A percentile compares a stretch with the other conserved stretches of the same genome.
These are phyloP conservation scores for Trametes villosa DNA, from an alignment of 768 basidiomycete species.

Conservation along the genomic window DNA sequence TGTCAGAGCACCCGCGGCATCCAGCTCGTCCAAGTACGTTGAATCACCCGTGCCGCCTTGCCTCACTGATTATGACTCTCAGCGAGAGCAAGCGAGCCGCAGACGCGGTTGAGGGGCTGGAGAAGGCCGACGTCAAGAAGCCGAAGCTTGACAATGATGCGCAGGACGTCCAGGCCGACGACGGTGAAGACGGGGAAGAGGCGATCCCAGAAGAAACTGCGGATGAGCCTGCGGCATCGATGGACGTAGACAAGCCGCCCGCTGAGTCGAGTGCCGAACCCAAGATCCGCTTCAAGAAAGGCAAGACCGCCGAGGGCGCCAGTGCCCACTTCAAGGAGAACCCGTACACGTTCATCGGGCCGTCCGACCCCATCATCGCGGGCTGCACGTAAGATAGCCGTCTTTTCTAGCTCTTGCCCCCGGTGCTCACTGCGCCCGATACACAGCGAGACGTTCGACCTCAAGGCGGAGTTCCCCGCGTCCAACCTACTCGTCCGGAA, in stretches of 20 bases:
- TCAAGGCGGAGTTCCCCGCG: constrained; percentile 72
- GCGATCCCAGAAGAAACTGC: constrained; percentile 4
- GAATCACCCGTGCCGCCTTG: background rate
- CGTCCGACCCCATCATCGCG: constrained; percentile 69
- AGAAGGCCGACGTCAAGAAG: constrained; percentile 56
- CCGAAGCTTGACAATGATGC: constrained; percentile 44
- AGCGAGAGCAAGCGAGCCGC: constrained; percentile 53
- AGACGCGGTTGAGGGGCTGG: constrained; percentile 45
- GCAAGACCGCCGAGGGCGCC: constrained; percentile 27
- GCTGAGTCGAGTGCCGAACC: constrained; percentile 7
- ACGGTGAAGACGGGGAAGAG: constrained; percentile 18
- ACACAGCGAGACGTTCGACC: constrained; percentile 77
- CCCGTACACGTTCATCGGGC: constrained; percentile 82
- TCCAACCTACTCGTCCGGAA: constrained; percentile 87
- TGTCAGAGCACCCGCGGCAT: background rate
- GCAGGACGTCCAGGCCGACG: constrained; percentile 16
- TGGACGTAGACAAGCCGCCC: constrained; percentile 19
- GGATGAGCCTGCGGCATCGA: constrained; percentile 5
- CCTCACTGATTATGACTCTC: background rate
- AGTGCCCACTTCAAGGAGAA: constrained; percentile 70
- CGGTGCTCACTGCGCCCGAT: no score
- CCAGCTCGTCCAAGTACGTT: constrained; percentile 9
- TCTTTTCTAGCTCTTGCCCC: constrained; percentile 10
- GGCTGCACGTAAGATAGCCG: constrained; percentile 74
- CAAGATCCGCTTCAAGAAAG: constrained; percentile 28